Percentiles rank a stretch among this genome's conserved stretches.
Evolutionary conservation across 208 protist species (phyloP).

Genomic region (Trypanosomatidae sp.): DNA sequence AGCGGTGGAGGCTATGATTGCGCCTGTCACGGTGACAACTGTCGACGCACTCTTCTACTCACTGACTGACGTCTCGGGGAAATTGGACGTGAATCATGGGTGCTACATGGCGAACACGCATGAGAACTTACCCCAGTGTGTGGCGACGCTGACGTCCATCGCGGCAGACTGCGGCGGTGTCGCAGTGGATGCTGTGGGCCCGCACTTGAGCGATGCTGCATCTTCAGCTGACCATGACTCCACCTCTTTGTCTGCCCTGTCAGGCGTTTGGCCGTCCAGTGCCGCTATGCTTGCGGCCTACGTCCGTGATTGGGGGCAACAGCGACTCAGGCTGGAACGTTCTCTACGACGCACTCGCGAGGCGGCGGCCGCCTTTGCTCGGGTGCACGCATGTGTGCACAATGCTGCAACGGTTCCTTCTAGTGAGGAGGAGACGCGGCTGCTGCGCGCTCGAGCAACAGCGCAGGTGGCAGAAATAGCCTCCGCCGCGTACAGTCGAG

Average conservation of each 20-base stretch:
- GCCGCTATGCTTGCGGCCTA: conserved; percentile 24
- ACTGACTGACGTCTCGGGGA: neutral
- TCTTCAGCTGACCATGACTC: neutral
- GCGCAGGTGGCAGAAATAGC: conserved; percentile 10
- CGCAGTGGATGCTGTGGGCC: conserved; percentile 18
- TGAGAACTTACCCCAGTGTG: conserved; percentile 10
- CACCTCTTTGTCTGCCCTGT: neutral
- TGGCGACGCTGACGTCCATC: conserved; percentile 19
- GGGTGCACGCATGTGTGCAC: conserved; percentile 11
- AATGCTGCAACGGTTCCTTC: neutral
- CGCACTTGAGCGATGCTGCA: conserved; percentile 7
- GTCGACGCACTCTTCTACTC: conserved; percentile 17
- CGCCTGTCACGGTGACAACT: conserved; percentile 15
- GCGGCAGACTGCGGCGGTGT: conserved; percentile 20
- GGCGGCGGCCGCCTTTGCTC: conserved; percentile 14
- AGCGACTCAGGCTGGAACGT: conserved; percentile 26
- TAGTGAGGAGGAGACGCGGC: conserved; percentile 1
- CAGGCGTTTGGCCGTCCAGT: conserved; percentile 3
- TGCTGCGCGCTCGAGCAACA: conserved; percentile 16
- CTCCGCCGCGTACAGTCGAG: conserved; percentile 15
- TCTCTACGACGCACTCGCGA: conserved; percentile 29
- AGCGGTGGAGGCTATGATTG: conserved; percentile 5
- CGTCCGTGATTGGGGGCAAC: conserved; percentile 7
- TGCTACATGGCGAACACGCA: conserved; percentile 18
- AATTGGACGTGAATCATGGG: conserved; percentile 21